Conservation (phyloP, 1,284 basidiomycete species). For the Cutaneotrichosporon sp. region DNA sequence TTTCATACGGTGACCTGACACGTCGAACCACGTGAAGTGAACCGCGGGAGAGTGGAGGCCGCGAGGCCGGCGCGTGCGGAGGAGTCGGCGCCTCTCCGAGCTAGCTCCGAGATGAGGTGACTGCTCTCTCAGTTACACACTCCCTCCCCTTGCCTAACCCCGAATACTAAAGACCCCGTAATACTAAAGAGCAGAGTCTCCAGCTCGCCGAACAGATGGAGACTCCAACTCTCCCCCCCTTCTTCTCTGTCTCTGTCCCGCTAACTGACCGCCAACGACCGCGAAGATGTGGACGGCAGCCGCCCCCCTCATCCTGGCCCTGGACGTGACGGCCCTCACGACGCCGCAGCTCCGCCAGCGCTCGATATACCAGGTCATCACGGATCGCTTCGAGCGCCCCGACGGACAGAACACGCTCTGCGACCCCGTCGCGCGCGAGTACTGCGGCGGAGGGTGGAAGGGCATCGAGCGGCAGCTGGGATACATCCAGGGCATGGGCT, state of each 20-base stretch:
- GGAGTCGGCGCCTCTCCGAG: too few relatives aligned
- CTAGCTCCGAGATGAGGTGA: too few relatives aligned
- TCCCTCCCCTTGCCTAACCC: too few relatives aligned
- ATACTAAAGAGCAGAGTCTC: too few relatives aligned
- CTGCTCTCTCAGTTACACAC: too few relatives aligned
- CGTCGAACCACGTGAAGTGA: too few relatives aligned
- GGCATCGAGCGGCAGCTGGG: conserved; percentile 38
- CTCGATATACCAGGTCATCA: conserved; percentile 47
- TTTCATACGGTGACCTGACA: too few relatives aligned
- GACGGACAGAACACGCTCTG: conserved; percentile 29
- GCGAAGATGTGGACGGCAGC: conserved; percentile 6
- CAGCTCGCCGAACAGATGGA: too few relatives aligned
- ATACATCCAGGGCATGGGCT: conserved; percentile 49
- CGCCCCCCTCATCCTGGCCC: background rate
- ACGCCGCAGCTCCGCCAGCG: conserved; percentile 34
- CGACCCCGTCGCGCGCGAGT: conserved; percentile 24
- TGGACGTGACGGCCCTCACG: conserved; percentile 27
- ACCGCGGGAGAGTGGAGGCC: too few relatives aligned
- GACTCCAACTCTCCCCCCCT: background rate
- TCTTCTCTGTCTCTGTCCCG: background rate
- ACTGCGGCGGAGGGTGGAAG: conserved; percentile 46
- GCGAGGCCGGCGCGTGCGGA: too few relatives aligned
- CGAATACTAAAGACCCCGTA: too few relatives aligned
- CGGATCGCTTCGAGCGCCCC: conserved; percentile 44
- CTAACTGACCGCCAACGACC: background rate